phyloP scores from a whole-genome alignment of 139 green algal genomes.

The Gonium pectorale region DNA sequence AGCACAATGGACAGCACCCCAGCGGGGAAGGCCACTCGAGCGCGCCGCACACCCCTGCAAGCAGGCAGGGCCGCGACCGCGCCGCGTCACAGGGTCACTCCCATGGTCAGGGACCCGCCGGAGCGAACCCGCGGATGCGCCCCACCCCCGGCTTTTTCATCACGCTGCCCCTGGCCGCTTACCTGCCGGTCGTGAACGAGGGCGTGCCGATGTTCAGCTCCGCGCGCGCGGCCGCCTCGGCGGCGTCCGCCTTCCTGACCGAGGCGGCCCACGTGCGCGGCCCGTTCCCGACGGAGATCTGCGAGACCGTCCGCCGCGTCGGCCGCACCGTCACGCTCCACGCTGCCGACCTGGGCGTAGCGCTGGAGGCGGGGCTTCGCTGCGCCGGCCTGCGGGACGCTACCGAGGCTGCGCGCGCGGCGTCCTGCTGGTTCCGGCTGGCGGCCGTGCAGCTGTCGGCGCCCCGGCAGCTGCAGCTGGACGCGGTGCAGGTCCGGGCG shows the following conservation, averaged over 20 bases:
- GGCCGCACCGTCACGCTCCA: conserved; percentile 39
- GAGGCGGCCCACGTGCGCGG: conserved; percentile 2
- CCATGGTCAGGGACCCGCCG: too few species aligned
- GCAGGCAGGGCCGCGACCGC: too few species aligned
- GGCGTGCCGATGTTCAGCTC: neutral
- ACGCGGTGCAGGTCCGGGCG: neutral
- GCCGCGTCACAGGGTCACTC: too few species aligned
- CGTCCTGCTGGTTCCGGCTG: conserved; percentile 29
- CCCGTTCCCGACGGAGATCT: conserved; percentile 30
- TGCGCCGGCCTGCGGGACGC: conserved; percentile 49
- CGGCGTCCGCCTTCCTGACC: conserved; percentile 23
- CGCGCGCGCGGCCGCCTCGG: neutral
- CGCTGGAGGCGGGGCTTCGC: conserved; percentile 53
- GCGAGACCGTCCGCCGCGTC: conserved; percentile 31
- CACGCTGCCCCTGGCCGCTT: conserved; percentile 13
- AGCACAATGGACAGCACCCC: too few species aligned
- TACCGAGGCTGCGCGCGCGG: conserved; percentile 38
- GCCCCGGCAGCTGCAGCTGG: conserved; percentile 37
- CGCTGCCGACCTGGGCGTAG: conserved; percentile 8
- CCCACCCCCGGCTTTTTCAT: conserved; percentile 45
- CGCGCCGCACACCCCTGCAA: too few species aligned
- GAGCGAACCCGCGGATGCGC: too few species aligned
- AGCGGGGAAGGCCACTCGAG: too few species aligned
- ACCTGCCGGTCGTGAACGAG: conserved; percentile 31
- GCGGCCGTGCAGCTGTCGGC: conserved; percentile 43